Evolutionary conservation across 2,329 filamentous ascomycete genomes (phyloP).

Genomic region (Acephala macrosclerotiorum): DNA sequence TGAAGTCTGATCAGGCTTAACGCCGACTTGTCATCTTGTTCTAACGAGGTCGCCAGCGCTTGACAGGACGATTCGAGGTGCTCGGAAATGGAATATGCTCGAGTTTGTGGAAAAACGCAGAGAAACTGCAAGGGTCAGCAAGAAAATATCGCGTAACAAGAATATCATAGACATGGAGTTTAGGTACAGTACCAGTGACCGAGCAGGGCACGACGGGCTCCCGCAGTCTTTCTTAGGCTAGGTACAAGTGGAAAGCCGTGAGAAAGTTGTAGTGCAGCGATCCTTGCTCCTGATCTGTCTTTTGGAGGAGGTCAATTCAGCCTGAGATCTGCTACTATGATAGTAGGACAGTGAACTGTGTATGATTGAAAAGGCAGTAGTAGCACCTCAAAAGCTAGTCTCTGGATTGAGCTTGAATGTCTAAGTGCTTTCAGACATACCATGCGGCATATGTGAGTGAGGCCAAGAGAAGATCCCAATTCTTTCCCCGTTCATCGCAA

Average conservation of each 20-base stretch:
- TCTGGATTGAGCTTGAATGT: not conserved
- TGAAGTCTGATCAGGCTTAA: constrained; percentile 26
- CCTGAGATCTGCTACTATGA: constrained; percentile 31
- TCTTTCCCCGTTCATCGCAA: constrained; percentile 28
- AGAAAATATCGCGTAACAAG: not conserved
- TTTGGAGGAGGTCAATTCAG: constrained; percentile 19
- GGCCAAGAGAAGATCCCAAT: constrained; percentile 30
- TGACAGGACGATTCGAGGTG: constrained; percentile 32
- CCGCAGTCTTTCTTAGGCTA: constrained; percentile 16
- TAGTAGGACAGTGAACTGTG: constrained; percentile 27
- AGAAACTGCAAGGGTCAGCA: constrained; percentile 19
- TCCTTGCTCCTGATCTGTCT: constrained; percentile 8
- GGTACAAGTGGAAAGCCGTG: not conserved
- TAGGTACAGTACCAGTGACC: constrained; percentile 30
- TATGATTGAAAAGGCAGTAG: constrained; percentile 25
- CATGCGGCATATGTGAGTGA: constrained; percentile 30
- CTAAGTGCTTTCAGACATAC: constrained; percentile 12
- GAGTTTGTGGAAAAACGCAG: constrained; percentile 26
- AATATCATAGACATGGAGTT: constrained; percentile 25
- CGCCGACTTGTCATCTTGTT: constrained; percentile 21
- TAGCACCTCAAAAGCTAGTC: constrained; percentile 23
- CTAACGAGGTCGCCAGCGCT: constrained; percentile 6
- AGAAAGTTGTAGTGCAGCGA: constrained; percentile 11
- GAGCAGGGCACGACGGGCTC: constrained; percentile 29
- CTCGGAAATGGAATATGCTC: constrained; percentile 24